Conservation (phyloP, 352 stramenopile genomes). For the Pythium rhizo-oryzae region DNA sequence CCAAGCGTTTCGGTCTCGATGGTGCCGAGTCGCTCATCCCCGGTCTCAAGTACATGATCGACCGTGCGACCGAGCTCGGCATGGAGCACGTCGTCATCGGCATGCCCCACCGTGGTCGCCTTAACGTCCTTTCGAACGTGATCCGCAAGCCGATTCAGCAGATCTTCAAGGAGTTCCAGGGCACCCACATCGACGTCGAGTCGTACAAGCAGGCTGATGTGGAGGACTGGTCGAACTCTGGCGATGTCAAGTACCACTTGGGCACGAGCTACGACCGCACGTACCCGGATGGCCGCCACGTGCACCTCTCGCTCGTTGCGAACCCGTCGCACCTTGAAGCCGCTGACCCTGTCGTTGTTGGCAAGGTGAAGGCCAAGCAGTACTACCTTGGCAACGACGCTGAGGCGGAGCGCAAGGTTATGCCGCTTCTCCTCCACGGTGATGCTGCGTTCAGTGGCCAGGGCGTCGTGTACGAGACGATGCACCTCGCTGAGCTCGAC, state of each 20-base stretch:
- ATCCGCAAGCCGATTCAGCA: conserved; percentile 96
- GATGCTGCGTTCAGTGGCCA: conserved; percentile 92
- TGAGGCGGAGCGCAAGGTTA: conserved; percentile 77
- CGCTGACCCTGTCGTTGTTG: conserved; percentile 97
- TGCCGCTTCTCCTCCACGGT: conserved; percentile 98
- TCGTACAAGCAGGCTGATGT: conserved; percentile 82
- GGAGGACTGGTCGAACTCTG: conserved; percentile 87
- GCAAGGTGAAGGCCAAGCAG: conserved; percentile 96
- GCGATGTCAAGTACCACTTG: conserved; percentile 89
- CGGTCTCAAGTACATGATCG: conserved; percentile 95
- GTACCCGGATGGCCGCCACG: conserved; percentile 60
- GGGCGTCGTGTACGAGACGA: conserved; percentile 77
- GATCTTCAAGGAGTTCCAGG: conserved; percentile 93
- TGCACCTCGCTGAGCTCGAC: conserved; percentile 87
- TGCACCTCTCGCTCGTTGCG: conserved; percentile 91
- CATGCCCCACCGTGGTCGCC: conserved; percentile 97
- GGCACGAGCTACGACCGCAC: conserved; percentile 73
- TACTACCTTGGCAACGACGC: conserved; percentile 70
- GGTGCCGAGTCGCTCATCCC: conserved; percentile 96
- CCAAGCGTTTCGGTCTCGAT: conserved; percentile 99
- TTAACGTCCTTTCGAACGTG: conserved; percentile 99
- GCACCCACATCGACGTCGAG: conserved; percentile 95
- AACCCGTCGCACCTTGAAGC: conserved; percentile 99
- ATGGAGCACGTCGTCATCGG: conserved; percentile 98
- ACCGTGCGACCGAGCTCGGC: conserved; percentile 94